Evolutionary conservation across 208 protist genomes (phyloP), one percentile per base, ranked within the genome.

Genomic region (Leishmania tropica): DNA sequence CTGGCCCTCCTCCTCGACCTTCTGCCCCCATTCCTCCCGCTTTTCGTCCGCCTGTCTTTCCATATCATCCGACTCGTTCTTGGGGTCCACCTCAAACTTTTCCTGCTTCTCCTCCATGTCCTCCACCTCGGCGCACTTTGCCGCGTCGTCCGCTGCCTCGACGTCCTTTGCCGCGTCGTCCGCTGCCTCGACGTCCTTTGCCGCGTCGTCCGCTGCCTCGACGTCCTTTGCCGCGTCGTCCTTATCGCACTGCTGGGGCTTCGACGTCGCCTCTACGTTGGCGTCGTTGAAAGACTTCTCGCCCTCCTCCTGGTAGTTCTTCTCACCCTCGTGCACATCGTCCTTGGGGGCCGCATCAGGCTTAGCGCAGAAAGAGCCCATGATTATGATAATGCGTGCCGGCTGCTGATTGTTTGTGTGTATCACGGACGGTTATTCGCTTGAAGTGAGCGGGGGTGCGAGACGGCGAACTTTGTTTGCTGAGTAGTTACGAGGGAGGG

Each of bases 321-420:
- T 19, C 60, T 81, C 40, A 2, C n/a, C 70, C 42, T 75, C 24
- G 10, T 85, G 65, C 58, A 47, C 62, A 10, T 80, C 71, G 8
- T 78, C 81, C 76, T 81, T 78, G 51, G 60, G 47, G 10, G 67
- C 53, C 11, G 64, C 31, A 68, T 85, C 48, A 1, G 76, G 73
- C 40, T 68, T 75, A 51, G 72, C 51, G 78, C 77, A 82, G 78
- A 37, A 54, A 54, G 71, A 75, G 31, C 71, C 71, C 71, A 75
- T 75, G 35, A 48, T 74, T 3, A 53, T 56, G 71, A 56, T 28
- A 37, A 17, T 58, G 71, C 35, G 28, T 31, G 4, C 3, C n/a
- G 13, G 31, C 15, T n/a, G 67, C n/a, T 17, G 31, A 17, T 40
- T 47, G 67, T n/a, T 40, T 70, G 64, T 42, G 67, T 45, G 37